Percentiles rank a stretch among this genome's conserved stretches.
These are phyloP conservation scores for Venturia asperata DNA, from an alignment of 2,329 filamentous ascomycete species.

Conservation along the genomic window DNA sequence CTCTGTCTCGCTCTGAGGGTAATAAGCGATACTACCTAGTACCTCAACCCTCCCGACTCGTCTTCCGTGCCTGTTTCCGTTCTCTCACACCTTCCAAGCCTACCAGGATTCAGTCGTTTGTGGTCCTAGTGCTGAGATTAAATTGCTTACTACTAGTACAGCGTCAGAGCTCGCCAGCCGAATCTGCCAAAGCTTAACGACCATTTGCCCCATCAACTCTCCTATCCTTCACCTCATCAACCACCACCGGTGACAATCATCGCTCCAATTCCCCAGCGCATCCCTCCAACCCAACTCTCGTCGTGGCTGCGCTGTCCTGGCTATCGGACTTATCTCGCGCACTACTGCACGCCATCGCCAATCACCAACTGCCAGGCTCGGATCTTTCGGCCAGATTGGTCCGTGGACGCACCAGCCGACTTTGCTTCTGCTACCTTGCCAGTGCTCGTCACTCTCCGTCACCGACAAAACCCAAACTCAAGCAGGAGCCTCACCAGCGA, in stretches of 20 bases:
- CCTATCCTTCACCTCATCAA: not conserved
- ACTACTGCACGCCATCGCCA: not conserved
- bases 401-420: not conserved
- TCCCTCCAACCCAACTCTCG: not conserved
- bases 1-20: not conserved
- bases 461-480: not conserved
- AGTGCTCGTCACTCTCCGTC: constrained; percentile 5
- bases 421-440: not conserved
- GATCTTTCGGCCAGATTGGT: constrained; percentile 2
- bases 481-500: not conserved
- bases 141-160: not conserved
- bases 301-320: not conserved
- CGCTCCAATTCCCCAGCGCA: not conserved
- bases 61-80: not conserved
- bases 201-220: constrained; percentile 3
- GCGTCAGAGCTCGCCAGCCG: not conserved
- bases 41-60: not conserved
- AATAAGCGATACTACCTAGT: not conserved
- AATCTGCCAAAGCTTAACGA: not conserved
- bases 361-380: not conserved
- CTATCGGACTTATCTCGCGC: not conserved
- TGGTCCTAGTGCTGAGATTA: not conserved
- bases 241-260: not conserved
- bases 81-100: not conserved
- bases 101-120: constrained; percentile 1